phyloP scores from a whole-genome alignment of 331 rosid species.

The Rosa hybrid region DNA sequence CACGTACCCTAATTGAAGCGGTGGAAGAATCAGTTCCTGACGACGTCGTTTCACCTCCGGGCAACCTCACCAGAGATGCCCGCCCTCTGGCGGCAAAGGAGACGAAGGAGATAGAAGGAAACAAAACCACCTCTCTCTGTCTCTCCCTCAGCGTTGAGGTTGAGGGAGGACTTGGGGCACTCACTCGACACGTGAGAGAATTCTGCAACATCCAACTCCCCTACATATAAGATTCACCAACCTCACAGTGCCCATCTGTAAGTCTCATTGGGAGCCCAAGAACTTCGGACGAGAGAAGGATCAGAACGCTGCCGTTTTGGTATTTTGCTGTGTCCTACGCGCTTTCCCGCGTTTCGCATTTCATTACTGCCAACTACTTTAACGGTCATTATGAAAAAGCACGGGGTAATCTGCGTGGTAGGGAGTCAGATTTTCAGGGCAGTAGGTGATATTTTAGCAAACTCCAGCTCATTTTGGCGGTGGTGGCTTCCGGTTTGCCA shows the following conservation, averaged over 20 bases:
- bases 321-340: neutral
- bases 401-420: neutral
- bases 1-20: conserved; percentile 4
- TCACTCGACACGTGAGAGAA: conserved; percentile 1
- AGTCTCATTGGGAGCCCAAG: conserved; percentile 3
- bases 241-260: neutral
- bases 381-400: conserved; percentile 3
- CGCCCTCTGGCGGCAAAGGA: neutral
- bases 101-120: neutral
- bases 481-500: neutral
- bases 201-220: neutral
- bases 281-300: neutral
- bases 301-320: conserved; percentile 6
- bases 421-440: neutral
- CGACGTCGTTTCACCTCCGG: neutral
- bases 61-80: neutral
- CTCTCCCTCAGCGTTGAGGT: neutral
- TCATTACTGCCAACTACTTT: neutral
- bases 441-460: neutral
- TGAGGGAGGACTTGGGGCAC: neutral
- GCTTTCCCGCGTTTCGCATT: neutral
- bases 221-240: neutral
- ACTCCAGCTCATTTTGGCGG: neutral
- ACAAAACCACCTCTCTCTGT: neutral
- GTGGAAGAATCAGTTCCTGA: conserved; percentile 6